Base-by-base conservation (phyloP, 1,139 yeast species). In the Geotrichum citri-aurantii region DNA sequence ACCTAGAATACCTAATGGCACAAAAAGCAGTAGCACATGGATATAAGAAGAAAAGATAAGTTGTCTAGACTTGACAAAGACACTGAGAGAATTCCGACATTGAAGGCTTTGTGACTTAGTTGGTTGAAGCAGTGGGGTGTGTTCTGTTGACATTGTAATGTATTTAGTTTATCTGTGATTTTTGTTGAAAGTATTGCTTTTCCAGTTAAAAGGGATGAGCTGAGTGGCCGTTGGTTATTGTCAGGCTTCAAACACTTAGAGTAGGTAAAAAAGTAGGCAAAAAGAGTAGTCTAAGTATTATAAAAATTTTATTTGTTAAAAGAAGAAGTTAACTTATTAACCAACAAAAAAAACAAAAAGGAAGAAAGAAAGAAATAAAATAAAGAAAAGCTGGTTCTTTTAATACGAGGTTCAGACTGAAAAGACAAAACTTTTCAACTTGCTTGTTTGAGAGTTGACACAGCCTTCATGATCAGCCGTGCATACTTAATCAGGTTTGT, bases 1-100 rank as follows among this genome's bases (percentile, higher is more conserved):
- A 29, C 93, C 85, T 14, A 83, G 57, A 26, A 92, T 75, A n/a
- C 97, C 99, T 27, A 93, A 67, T 2, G 98, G 98, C 12, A 92
- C 96, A 71, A 90, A 89, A 1, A 91, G 69, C 52, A 93, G 76
- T 54, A 93, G 75, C 66, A 83, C 79, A 72, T 92, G 93, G 59
- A 90, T 87, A 24, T 91, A 90, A 31, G 61, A 59, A 19, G 54
- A 57, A 40, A 17, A 42, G 24, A 52, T 42, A 1, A 57, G 31
- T 23, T 37, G 48, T 17, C 37, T 37, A 6, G 54, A 24, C 42
- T 50, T 50, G 26, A 23, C n/a, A 8, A 50, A 46, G 5, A 47
- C 21, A 8, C 27, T 21, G 2, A 6, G n/a, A 3, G 48, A 21
- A 21, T 6, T 46, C 3, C 21, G 48, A 8, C 29, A 23, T 14